Conservation (phyloP, 768 basidiomycete species). For the Suillus variegatus region DNA sequence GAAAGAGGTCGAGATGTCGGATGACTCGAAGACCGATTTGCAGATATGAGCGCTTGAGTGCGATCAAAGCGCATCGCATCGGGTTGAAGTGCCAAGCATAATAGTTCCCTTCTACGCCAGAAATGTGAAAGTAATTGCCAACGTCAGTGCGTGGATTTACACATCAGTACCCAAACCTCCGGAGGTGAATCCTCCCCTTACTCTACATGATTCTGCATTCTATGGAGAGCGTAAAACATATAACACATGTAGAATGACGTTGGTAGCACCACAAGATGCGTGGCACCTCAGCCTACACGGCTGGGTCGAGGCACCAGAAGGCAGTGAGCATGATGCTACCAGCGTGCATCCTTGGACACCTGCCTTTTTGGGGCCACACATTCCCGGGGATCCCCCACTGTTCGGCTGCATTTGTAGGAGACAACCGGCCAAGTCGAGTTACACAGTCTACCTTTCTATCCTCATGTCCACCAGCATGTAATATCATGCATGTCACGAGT, state of each 20-base stretch:
- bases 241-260: not conserved
- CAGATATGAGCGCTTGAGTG: slow-evolving; percentile 3
- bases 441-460: not conserved
- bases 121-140: not conserved
- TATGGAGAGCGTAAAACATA: not conserved
- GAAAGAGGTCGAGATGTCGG: not conserved
- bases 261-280: not conserved
- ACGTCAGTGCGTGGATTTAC: not conserved
- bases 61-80: slow-evolving; percentile 1
- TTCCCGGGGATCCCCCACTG: not conserved
- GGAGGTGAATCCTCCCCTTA: not conserved
- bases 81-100: not conserved
- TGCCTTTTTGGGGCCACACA: not conserved
- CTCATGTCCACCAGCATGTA: slow-evolving; percentile 1
- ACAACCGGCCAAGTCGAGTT: not conserved
- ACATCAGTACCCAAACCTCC: not conserved
- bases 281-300: not conserved
- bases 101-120: not conserved
- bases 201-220: not conserved
- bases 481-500: not conserved
- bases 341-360: not conserved
- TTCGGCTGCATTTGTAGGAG: not conserved
- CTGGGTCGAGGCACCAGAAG: not conserved
- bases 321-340: not conserved
- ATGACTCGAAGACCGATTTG: not conserved